These are phyloP conservation scores for Phaeophleospora eucalypticola DNA, from an alignment of 2,329 filamentous ascomycete species.

Conservation along the genomic window DNA sequence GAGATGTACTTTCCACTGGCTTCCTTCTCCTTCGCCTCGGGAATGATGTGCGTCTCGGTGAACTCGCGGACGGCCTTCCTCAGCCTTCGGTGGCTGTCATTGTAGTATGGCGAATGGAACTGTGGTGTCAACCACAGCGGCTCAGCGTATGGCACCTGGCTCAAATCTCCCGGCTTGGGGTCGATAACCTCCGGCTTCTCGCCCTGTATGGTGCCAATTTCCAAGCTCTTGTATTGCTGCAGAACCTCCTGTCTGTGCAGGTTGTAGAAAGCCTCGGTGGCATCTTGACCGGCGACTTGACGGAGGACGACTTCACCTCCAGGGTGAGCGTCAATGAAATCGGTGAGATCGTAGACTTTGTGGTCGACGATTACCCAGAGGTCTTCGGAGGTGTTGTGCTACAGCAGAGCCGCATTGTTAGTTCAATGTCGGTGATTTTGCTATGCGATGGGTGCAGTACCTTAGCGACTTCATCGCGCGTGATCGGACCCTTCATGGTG, in stretches of 20 bases:
- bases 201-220: constrained; percentile 69
- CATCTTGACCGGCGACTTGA: constrained; percentile 77
- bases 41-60: constrained; percentile 64
- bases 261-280: constrained; percentile 83
- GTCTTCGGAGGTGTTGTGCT: constrained; percentile 71
- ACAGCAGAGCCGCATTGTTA: not conserved
- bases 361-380: constrained; percentile 83
- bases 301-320: constrained; percentile 75
- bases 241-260: constrained; percentile 88
- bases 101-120: constrained; percentile 78
- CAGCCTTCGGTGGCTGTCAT: constrained; percentile 65
- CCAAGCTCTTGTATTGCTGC: constrained; percentile 69
- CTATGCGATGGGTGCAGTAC: constrained; percentile 2
- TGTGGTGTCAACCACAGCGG: constrained; percentile 74
- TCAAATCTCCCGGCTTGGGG: constrained; percentile 66
- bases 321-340: constrained; percentile 81
- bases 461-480: constrained; percentile 31
- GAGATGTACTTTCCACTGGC: constrained; percentile 66
- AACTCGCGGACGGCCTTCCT: constrained; percentile 69
- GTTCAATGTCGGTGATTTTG: not conserved
- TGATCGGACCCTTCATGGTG: constrained; percentile 23
- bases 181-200: constrained; percentile 72
- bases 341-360: constrained; percentile 79
- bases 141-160: constrained; percentile 76
- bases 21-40: constrained; percentile 74